Conservation (phyloP, 495 filamentous ascomycete genomes). For the Daldinia childiae region DNA sequence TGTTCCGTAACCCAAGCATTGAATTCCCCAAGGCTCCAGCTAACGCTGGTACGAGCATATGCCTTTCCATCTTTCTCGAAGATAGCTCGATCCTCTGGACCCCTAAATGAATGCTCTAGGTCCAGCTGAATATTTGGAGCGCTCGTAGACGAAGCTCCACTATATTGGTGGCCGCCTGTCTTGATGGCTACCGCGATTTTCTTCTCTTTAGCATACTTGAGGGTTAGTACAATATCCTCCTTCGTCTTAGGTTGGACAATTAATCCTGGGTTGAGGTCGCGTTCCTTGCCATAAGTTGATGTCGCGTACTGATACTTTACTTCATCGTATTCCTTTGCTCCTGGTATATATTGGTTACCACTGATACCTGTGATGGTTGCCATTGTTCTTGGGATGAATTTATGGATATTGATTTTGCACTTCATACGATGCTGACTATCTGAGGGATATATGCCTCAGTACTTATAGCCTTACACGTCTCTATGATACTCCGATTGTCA, state of each 20-base stretch:
- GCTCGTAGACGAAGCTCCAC: too few relatives aligned
- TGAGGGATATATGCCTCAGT: neutral
- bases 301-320: slow-evolving; percentile 52
- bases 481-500: neutral
- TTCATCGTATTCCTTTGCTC: slow-evolving; percentile 39
- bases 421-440: neutral
- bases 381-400: slow-evolving; percentile 10
- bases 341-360: too few relatives aligned
- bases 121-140: too few relatives aligned
- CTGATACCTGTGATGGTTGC: slow-evolving; percentile 45
- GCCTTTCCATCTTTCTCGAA: too few relatives aligned
- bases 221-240: too few relatives aligned
- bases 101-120: too few relatives aligned
- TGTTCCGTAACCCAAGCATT: slow-evolving; percentile 48
- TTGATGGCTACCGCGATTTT: too few relatives aligned
- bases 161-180: too few relatives aligned
- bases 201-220: too few relatives aligned
- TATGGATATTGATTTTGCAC: neutral
- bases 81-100: too few relatives aligned
- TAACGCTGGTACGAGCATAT: slow-evolving; percentile 44
- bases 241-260: too few relatives aligned
- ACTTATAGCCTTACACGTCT: slow-evolving; percentile 19
- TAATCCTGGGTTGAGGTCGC: slow-evolving; percentile 47
- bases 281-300: slow-evolving; percentile 47
- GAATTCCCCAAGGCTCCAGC: slow-evolving; percentile 52